phyloP scores from a whole-genome alignment of 768 basidiomycete genomes.

The Amanita inopinata region DNA sequence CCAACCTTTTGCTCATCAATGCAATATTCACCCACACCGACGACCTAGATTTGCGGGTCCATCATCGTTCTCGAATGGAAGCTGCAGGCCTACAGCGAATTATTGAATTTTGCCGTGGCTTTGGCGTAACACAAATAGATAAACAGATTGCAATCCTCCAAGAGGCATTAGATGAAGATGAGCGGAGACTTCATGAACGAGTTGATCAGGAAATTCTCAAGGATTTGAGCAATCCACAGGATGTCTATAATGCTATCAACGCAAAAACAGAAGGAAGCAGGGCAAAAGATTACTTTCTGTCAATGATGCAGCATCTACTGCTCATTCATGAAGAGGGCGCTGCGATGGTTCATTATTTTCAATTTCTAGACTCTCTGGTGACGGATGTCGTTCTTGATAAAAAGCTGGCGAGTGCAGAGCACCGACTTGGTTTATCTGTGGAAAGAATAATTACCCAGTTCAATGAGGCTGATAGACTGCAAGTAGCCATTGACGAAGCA shows the following conservation, averaged over 20 bases:
- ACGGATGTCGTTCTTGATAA: constrained; percentile 90
- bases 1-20: constrained; percentile 67
- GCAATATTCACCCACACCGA: constrained; percentile 55
- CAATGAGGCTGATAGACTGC: constrained; percentile 80
- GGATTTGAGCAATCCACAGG: constrained; percentile 72
- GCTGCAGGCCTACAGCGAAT: constrained; percentile 72
- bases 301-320: constrained; percentile 90
- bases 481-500: constrained; percentile 71
- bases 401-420: constrained; percentile 76
- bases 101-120: constrained; percentile 55
- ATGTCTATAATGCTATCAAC: constrained; percentile 78
- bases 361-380: constrained; percentile 82
- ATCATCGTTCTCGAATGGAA: constrained; percentile 87
- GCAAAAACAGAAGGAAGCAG: constrained; percentile 69
- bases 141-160: constrained; percentile 56
- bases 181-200: constrained; percentile 58
- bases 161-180: constrained; percentile 61
- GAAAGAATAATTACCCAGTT: constrained; percentile 82
- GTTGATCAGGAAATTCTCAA: constrained; percentile 68
- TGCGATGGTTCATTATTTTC: constrained; percentile 79
- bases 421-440: constrained; percentile 82
- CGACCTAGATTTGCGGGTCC: constrained; percentile 77
- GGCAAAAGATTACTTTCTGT: constrained; percentile 78
- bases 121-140: constrained; percentile 56
- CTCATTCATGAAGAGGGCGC: constrained; percentile 86